Base-by-base conservation (phyloP, 2,329 filamentous ascomycete species). In the Fusarium cyanostomum region DNA sequence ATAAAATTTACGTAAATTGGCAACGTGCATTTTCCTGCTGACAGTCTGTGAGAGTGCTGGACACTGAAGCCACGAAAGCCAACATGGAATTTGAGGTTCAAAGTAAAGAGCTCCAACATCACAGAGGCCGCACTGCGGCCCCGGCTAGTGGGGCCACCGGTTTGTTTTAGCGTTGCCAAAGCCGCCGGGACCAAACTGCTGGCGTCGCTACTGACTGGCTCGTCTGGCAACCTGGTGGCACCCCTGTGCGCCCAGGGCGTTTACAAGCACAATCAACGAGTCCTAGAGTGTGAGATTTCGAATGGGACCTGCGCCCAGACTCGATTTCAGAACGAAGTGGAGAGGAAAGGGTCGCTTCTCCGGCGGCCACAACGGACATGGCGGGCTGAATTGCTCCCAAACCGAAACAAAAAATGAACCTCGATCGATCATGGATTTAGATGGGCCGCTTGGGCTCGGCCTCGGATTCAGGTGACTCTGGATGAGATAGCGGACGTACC, bases 111-210 rank as follows among this genome's bases (percentile, higher is more conserved):
- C 38, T 48, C 42, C 28, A 59, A 51, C 55, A 31, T 57, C 39
- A 59, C 45, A 28, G 60, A 64, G 48, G 38, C 43, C 58, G 39
- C 54, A 35, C 57, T 69, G 59, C 59, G 59, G 60, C 45, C 57
- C 45, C 53, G 52, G 51, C 46, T 62, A 57, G 71, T 71, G 71
- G 71, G 54, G 59, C 66, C 55, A 64, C 59, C 62, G 57, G 53
- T 66, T 62, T 51, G 62, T 67, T 73, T 71, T 71, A 72, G 69
- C 64, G 60, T 72, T 43, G 39, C 53, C 50, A 68, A 68, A 71
- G 66, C 69, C 72, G 72, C 73, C 72, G 66, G 67, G 73, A 74
- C 73, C 72, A 75, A 66, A 75, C 73, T 72, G 68, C 69, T 69
- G 73, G 72, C 66, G 62, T 62, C 56, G 49, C 15, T 56, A 34